Base-by-base conservation (phyloP, 805 yeast species). In the Saccharomycopsis fodiens region DNA sequence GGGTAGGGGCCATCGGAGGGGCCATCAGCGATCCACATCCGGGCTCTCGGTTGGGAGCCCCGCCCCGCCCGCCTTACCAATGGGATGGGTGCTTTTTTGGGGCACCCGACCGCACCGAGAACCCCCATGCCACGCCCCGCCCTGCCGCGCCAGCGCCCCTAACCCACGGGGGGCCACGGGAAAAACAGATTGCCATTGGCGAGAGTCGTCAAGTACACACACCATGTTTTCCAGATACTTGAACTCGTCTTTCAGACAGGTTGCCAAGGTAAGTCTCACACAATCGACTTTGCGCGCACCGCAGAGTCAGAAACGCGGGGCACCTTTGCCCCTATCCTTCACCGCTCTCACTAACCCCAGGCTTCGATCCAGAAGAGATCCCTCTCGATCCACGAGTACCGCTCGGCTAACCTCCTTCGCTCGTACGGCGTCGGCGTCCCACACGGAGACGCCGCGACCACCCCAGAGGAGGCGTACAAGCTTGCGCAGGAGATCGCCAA, bases 381-480 rank as follows among this genome's bases (percentile, higher is more conserved):
- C 70, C 72, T 93, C 58, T 88, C 97, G 15, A 79, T 93, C 56
- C 98, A 93, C 63, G 99, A 93, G 70, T 93, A 68, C 79, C 86
- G 97, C 66, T 85, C 97, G 27, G 96, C 97, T 43, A 84, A 83
- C 52, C 69, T 93, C 47, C 77, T 93, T 59, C 76, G 81, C 64
- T 55, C 74, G 41, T 91, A 88, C 70, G 95, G 89, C 52, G 81
- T 93, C 42, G 88, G 87, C 54, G 89, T 87, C 41, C 98, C 99
- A 51, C 73, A 72, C 47, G 99, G 99, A 60, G 79, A 73, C 54
- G 93, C 96, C 51, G 94, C 97, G 54, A 76, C 81, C 58, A 84
- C 96, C 42, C 81, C 96, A 41, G 83, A 84, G 59, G 95, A 83
- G 54, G 97, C 97, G 36, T 85, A 65, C 64, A 73, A 81, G 49